Conservation (phyloP, 768 basidiomycete species). For the Lentinus tigrinus region DNA sequence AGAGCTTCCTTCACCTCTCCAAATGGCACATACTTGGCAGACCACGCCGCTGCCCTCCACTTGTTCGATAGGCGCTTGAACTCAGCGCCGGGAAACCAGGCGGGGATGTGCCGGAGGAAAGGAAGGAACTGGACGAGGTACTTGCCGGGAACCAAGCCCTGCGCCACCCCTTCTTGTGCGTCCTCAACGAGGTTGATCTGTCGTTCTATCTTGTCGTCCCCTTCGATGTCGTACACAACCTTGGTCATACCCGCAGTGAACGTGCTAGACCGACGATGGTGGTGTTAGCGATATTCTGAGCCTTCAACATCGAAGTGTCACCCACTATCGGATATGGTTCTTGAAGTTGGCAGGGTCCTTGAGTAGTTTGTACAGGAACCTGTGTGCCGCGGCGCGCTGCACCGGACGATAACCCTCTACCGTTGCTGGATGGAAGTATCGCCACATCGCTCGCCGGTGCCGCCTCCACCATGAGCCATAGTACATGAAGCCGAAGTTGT, state of each 20-base stretch:
- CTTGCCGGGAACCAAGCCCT: constrained; percentile 16
- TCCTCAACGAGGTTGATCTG: constrained; percentile 7
- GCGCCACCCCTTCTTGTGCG: neutral
- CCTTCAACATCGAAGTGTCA: no score
- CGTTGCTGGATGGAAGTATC: neutral
- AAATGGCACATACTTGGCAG: neutral
- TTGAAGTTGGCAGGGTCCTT: neutral
- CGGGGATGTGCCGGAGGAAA: constrained; percentile 15
- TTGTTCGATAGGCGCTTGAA: neutral
- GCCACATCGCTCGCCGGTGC: constrained; percentile 13
- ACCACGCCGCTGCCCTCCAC: neutral
- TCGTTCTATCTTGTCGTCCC: neutral
- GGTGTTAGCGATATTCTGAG: no score
- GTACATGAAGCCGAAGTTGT: neutral
- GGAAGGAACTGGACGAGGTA: constrained; percentile 28
- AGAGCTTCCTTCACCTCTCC: neutral
- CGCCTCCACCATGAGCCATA: constrained; percentile 13
- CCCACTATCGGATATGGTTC: constrained; percentile 5
- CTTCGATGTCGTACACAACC: constrained; percentile 11
- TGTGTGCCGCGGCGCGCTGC: neutral
- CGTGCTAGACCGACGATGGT: no score
- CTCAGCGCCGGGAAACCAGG: constrained; percentile 6
- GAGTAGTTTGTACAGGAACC: neutral
- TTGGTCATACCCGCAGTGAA: constrained; percentile 13
- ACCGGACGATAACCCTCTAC: neutral